Conservation (phyloP, 768 basidiomycete species). For the Sarcomyxa edulis region DNA sequence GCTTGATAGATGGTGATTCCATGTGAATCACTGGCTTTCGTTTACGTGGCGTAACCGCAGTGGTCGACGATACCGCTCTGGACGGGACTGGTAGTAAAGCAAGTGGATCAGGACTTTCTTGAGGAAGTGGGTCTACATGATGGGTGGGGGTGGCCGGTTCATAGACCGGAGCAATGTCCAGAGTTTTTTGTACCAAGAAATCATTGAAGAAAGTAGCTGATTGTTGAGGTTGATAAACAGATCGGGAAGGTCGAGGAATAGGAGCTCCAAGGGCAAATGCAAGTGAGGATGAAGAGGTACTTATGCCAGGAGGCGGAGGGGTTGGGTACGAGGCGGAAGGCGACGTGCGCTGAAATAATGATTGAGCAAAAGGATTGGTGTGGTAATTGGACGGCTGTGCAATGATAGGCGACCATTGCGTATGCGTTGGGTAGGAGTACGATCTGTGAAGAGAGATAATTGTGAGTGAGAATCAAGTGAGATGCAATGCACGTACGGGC, state of each 20-base stretch:
- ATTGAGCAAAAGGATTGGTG: constrained; percentile 54
- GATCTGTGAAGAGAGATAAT: constrained; percentile 26
- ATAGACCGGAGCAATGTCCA: constrained; percentile 30
- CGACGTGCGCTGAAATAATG: constrained; percentile 56
- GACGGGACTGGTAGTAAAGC: constrained; percentile 30
- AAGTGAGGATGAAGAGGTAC: constrained; percentile 66
- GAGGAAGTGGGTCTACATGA: constrained; percentile 14
- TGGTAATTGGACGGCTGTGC: constrained; percentile 46
- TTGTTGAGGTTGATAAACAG: constrained; percentile 45
- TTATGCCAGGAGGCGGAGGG: constrained; percentile 61
- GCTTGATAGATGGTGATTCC: constrained; percentile 61
- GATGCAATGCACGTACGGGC: constrained; percentile 33
- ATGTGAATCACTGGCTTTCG: constrained; percentile 59
- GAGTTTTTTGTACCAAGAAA: constrained; percentile 54
- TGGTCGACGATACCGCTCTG: constrained; percentile 16
- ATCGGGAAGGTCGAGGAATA: constrained; percentile 17
- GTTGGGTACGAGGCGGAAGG: constrained; percentile 69
- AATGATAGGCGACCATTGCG: constrained; percentile 35
- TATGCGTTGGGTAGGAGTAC: constrained; percentile 36
- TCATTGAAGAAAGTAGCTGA: constrained; percentile 62
- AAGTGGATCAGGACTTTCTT: constrained; percentile 57
- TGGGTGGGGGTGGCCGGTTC: constrained; percentile 13
- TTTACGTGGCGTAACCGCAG: constrained; percentile 57
- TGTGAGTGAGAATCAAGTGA: not conserved
- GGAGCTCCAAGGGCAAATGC: constrained; percentile 62